A percentile compares a stretch with the other conserved stretches of the same genome.
Conservation (phyloP, 2,329 filamentous ascomycete species). For the Fusarium marasasianum region DNA sequence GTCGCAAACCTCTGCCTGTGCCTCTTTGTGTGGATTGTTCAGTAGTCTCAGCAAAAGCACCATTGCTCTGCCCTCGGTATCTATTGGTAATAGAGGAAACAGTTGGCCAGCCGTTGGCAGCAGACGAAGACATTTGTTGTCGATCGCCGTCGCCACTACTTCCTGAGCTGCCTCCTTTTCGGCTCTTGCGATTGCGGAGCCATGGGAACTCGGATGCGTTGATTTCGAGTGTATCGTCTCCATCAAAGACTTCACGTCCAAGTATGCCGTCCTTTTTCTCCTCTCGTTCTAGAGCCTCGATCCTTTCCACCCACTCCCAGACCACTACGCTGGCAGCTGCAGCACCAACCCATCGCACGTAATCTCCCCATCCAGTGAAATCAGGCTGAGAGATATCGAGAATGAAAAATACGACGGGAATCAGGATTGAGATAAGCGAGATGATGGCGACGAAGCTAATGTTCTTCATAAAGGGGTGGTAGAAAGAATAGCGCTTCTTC, state of each 20-base stretch:
- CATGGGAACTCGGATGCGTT: constrained; percentile 62
- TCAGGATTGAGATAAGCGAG: constrained; percentile 82
- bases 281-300: constrained; percentile 90
- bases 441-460: constrained; percentile 83
- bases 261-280: constrained; percentile 94
- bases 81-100: constrained; percentile 42
- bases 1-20: constrained; percentile 54
- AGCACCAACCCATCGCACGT: constrained; percentile 95
- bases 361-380: constrained; percentile 92
- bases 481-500: constrained; percentile 90
- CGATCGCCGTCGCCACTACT: constrained; percentile 21
- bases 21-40: constrained; percentile 43
- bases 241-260: constrained; percentile 90
- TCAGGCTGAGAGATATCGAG: constrained; percentile 87
- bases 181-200: constrained; percentile 52
- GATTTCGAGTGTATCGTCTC: constrained; percentile 87
- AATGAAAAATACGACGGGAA: constrained; percentile 93
- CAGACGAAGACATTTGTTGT: constrained; percentile 22
- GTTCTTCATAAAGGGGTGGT: constrained; percentile 89
- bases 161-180: constrained; percentile 41
- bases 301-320: constrained; percentile 97
- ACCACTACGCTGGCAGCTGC: constrained; percentile 95
- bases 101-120: constrained; percentile 42
- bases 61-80: constrained; percentile 38
- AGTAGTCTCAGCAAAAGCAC: constrained; percentile 27